These are phyloP conservation scores for Metarhizium anisopliae DNA, from an alignment of 2,329 filamentous ascomycete species.

Conservation along the genomic window DNA sequence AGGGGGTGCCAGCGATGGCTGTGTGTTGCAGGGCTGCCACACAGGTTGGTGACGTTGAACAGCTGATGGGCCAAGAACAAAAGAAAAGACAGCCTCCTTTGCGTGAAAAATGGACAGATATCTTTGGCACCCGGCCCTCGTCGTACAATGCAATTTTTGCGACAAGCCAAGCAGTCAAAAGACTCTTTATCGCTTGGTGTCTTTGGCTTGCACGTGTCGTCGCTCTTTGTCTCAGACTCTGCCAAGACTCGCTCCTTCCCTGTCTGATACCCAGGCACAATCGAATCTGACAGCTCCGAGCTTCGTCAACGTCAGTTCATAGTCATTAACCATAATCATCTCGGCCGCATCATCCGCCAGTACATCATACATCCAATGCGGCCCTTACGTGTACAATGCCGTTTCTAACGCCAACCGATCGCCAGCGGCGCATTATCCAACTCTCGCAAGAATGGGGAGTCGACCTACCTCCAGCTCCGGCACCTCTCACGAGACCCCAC, in stretches of 20 bases:
- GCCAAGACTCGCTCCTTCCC: background rate
- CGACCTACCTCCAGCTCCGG: constrained; percentile 27
- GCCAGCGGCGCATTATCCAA: constrained; percentile 38
- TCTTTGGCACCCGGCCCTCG: background rate
- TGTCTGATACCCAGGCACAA: too few relatives aligned
- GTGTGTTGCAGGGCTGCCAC: background rate
- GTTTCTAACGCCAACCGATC: constrained; percentile 24
- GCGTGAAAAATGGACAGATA: background rate
- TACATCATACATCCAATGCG: background rate
- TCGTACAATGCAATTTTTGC: background rate
- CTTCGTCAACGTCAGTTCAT: background rate
- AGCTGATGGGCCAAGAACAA: background rate
- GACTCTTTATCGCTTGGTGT: too few relatives aligned
- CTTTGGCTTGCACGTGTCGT: background rate
- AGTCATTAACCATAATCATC: background rate
- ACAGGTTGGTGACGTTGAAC: background rate
- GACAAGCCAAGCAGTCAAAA: too few relatives aligned
- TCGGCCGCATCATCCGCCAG: too few relatives aligned
- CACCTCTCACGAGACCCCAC: constrained; percentile 32
- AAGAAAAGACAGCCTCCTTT: too few relatives aligned
- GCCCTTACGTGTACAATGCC: constrained; percentile 15
- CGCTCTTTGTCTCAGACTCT: background rate
- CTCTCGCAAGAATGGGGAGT: constrained; percentile 44
- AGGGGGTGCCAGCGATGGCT: background rate
- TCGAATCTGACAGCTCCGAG: background rate